Conservation (phyloP, 2,329 filamentous ascomycete genomes). For the Arthroderma uncinatum region DNA sequence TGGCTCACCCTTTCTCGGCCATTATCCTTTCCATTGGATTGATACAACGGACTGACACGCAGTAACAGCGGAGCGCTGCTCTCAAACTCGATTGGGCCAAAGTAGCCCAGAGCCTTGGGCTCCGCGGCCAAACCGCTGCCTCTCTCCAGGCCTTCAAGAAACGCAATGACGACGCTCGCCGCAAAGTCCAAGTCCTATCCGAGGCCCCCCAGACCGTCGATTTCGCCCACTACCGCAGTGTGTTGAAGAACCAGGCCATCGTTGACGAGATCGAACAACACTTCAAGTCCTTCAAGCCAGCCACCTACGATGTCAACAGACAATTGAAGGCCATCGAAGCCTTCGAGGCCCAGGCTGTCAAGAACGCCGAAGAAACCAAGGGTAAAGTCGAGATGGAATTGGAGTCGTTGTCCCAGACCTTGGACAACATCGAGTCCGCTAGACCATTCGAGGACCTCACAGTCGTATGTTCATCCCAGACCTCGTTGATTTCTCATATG, state of each 20-base stretch:
- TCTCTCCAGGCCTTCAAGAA: conserved; percentile 97
- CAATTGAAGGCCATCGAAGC: conserved; percentile 98
- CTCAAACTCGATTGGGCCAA: conserved; percentile 99
- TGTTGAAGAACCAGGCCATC: conserved; percentile 92
- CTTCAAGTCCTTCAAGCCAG: conserved; percentile 82
- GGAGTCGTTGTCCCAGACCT: conserved; percentile 82
- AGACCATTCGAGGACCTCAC: conserved; percentile 94
- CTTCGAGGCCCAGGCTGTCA: conserved; percentile 91
- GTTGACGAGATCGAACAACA: conserved; percentile 96
- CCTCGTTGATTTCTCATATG: neutral
- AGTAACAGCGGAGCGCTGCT: conserved; percentile 77
- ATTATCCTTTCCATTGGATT: conserved; percentile 14
- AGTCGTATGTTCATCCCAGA: conserved; percentile 59
- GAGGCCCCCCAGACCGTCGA: conserved; percentile 81
- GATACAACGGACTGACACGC: neutral
- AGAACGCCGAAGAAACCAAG: conserved; percentile 97
- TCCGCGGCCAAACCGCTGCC: conserved; percentile 85
- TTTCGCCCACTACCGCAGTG: conserved; percentile 81
- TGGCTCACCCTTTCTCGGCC: neutral
- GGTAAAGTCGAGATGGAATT: conserved; percentile 89
- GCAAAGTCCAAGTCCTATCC: conserved; percentile 73
- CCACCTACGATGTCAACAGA: conserved; percentile 80
- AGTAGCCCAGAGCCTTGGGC: conserved; percentile 84
- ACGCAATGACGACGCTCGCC: conserved; percentile 97
- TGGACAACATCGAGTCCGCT: conserved; percentile 94